Evolutionary conservation across 306 rosid genomes (phyloP).

Genomic region (Comarum palustre): DNA sequence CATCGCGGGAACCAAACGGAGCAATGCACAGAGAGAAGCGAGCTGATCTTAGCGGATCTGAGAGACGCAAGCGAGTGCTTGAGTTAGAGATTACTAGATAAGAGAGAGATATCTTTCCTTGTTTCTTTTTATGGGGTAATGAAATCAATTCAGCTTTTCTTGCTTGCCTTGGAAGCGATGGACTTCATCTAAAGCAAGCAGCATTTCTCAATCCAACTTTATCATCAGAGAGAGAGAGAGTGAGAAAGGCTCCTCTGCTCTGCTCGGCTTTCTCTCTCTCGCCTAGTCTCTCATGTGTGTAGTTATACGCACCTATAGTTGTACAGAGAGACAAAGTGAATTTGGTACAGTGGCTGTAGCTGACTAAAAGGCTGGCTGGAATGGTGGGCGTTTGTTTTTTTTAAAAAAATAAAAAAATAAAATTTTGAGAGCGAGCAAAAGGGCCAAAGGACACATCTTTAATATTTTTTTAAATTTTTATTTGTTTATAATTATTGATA

Average conservation of each 20-base stretch:
- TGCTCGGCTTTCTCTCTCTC: not conserved
- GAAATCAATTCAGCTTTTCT: slow-evolving; percentile 22
- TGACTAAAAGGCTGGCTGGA: slow-evolving; percentile 15
- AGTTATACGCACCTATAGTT: not conserved
- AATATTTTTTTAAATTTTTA: too few relatives aligned
- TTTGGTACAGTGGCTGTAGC: slow-evolving; percentile 18
- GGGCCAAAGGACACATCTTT: not conserved
- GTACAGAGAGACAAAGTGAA: slow-evolving; percentile 11
- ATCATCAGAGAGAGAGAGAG: slow-evolving; percentile 24
- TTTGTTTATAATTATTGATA: too few relatives aligned
- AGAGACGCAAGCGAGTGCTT: slow-evolving; percentile 19
- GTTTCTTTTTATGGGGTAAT: not conserved
- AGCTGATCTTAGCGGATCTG: slow-evolving; percentile 63
- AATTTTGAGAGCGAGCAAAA: not conserved
- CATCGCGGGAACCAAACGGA: slow-evolving; percentile 38
- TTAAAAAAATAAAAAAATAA: too few relatives aligned
- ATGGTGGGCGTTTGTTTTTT: slow-evolving; percentile 29
- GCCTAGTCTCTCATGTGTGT: not conserved
- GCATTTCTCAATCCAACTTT: slow-evolving; percentile 48
- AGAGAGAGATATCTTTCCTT: slow-evolving; percentile 14
- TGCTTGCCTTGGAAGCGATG: slow-evolving; percentile 89
- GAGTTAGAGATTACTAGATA: slow-evolving; percentile 6
- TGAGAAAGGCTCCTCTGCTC: slow-evolving; percentile 15
- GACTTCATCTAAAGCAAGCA: slow-evolving; percentile 46
- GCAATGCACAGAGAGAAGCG: slow-evolving; percentile 17